These are phyloP conservation scores for Rutstroemia sp. DNA, from an alignment of 2,329 filamentous ascomycete species.

Conservation along the genomic window DNA sequence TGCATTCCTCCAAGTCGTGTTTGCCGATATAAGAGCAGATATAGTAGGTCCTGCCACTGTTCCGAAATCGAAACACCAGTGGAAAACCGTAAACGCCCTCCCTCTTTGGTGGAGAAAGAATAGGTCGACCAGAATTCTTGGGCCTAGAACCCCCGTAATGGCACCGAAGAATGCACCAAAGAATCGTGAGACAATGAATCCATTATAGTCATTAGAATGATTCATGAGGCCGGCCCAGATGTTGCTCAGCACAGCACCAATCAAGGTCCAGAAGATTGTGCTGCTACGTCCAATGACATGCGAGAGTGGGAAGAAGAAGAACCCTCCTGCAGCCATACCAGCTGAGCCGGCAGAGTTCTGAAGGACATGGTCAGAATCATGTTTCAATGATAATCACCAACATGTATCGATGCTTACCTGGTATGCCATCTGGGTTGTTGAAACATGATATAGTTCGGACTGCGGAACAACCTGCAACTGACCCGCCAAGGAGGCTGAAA, in stretches of 20 bases:
- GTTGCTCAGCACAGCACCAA: conserved; percentile 30
- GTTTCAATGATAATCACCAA: background rate
- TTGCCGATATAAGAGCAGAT: conserved; percentile 33
- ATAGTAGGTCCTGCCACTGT: conserved; percentile 32
- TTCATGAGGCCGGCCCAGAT: conserved; percentile 35
- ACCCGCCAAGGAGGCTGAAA: conserved; percentile 30
- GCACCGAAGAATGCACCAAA: conserved; percentile 35
- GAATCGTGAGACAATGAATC: conserved; percentile 33
- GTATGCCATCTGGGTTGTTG: conserved; percentile 29
- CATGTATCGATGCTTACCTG: conserved; percentile 20
- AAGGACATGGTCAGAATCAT: background rate
- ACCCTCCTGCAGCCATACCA: conserved; percentile 33
- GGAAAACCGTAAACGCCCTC: conserved; percentile 32
- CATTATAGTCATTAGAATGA: conserved; percentile 28
- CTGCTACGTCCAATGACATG: conserved; percentile 32
- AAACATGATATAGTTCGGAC: conserved; percentile 30
- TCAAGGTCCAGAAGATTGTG: conserved; percentile 34
- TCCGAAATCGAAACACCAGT: conserved; percentile 33
- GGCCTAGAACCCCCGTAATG: conserved; percentile 33
- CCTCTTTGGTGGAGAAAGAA: conserved; percentile 38
- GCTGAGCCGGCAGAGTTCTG: conserved; percentile 33
- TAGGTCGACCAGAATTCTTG: conserved; percentile 35
- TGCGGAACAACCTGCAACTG: conserved; percentile 33
- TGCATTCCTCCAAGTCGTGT: conserved; percentile 31
- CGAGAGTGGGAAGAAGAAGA: conserved; percentile 33